A percentile compares a stretch with the other conserved stretches of the same genome.
Evolutionary conservation across 1,284 basidiomycete species (phyloP).

Genomic region (Boletus sp.): DNA sequence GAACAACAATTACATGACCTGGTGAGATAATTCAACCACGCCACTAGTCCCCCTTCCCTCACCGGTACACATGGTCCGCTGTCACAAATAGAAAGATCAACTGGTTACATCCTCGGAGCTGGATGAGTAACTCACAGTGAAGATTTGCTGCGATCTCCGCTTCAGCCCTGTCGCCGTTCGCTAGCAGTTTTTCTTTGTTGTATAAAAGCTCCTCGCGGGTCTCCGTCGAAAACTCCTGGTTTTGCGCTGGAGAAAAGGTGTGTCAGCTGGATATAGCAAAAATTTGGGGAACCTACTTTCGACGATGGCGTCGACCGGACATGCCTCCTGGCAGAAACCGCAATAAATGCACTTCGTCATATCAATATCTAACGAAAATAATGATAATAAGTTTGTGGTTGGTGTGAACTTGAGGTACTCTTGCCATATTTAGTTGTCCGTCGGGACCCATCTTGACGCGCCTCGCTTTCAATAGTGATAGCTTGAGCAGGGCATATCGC

Average conservation of each 20-base stretch:
- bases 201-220: conserved; percentile 98
- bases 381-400: neutral
- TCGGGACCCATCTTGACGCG: conserved; percentile 91
- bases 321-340: conserved; percentile 98
- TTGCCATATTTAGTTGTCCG: conserved; percentile 95
- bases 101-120: neutral
- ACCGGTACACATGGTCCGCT: conserved; percentile 67
- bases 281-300: conserved; percentile 69
- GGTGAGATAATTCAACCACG: conserved; percentile 10
- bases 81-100: conserved; percentile 18
- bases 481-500: conserved; percentile 99
- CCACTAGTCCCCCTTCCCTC: conserved; percentile 24
- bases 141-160: conserved; percentile 96
- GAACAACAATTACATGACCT: conserved; percentile 26
- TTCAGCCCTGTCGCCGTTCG: conserved; percentile 95
- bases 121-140: conserved; percentile 52
- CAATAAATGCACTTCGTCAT: conserved; percentile 98
- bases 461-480: conserved; percentile 98
- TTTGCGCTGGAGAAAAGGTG: conserved; percentile 64
- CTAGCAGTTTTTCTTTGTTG: conserved; percentile 96
- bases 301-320: conserved; percentile 99
- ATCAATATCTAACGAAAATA: conserved; percentile 72
- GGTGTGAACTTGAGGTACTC: conserved; percentile 20
- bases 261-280: neutral
- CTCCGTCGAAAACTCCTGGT: conserved; percentile 95